phyloP scores from a whole-genome alignment of 2,329 filamentous ascomycete genomes.

The Epichloe coenophiala region DNA sequence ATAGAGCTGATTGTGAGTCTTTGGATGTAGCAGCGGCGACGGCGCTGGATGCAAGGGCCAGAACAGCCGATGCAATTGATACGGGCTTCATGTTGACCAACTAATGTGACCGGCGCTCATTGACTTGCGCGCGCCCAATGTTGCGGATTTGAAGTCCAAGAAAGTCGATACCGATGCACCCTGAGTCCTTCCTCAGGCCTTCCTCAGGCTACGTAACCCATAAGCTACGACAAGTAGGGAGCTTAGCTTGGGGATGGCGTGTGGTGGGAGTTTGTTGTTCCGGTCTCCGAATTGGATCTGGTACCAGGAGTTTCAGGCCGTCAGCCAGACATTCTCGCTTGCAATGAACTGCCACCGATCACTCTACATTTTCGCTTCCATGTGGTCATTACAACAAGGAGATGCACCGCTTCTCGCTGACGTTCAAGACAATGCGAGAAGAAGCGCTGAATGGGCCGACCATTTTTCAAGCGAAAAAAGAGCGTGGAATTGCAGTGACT shows the following conservation, averaged over 20 bases:
- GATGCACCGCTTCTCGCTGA: neutral
- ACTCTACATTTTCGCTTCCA: neutral
- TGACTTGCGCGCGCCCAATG: constrained; percentile 16
- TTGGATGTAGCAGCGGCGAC: constrained; percentile 40
- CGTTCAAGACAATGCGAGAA: neutral
- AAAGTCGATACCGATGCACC: constrained; percentile 3
- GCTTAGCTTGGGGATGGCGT: constrained; percentile 3
- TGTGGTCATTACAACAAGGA: too few relatives aligned
- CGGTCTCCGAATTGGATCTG: constrained; percentile 3
- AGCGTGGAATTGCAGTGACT: neutral
- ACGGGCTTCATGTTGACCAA: constrained; percentile 26
- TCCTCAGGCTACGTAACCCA: constrained; percentile 5
- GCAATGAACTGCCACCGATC: neutral
- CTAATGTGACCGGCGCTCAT: constrained; percentile 18
- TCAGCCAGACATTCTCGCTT: neutral
- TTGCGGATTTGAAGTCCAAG: constrained; percentile 5
- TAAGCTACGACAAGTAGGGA: neutral
- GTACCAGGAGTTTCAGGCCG: neutral
- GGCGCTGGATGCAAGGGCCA: constrained; percentile 40
- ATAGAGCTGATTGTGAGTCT: constrained; percentile 47
- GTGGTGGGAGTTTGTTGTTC: constrained; percentile 6
- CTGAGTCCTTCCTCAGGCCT: constrained; percentile 1
- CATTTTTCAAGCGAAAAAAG: neutral
- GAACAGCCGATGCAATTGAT: constrained; percentile 41
- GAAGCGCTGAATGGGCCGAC: neutral